Evolutionary conservation across 2,329 filamentous ascomycete genomes (phyloP), one percentile per base, ranked within the genome.

Genomic region (Chalara sp.): DNA sequence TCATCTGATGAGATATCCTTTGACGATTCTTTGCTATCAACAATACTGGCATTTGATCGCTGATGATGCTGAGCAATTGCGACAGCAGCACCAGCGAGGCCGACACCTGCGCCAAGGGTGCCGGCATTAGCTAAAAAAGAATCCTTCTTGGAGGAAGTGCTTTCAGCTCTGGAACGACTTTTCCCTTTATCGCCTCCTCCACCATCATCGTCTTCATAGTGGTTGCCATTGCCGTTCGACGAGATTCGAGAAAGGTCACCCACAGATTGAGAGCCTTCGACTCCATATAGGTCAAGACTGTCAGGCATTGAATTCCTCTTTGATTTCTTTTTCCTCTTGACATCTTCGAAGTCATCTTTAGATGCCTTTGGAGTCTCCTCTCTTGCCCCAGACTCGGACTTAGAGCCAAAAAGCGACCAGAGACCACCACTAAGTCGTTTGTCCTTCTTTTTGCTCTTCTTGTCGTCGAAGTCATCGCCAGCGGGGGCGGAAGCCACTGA

Each of bases 81-180:
- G 56, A 57, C 56, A 56, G 68, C 73, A 65, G 70, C 73, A 68
- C 74, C 73, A 71, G 72, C 74, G 68, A 78, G 65, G 77, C 81
- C 81, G 80, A 72, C 81, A 84, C 80, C 80, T 74, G 76, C 78
- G 80, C 80, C 80, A 80, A 78, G 73, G 76, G 76, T 84, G 76
- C 72, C 80, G 80, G 81, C 78, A 75, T 78, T 80, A 84, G 70
- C 81, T 84, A 84, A 83, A 83, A 84, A 84, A 84, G 80, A 80
- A 70, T 76, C 68, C 67, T 71, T 70, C 48, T 63, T 62, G 13
- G 58, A 58, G 52, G 60, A 58, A 39, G 53, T 49, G 50, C 56
- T 61, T 47, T 50, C 57, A 46, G 55, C 60, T 52, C 55, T 58
- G n/a, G 58, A 60, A 45, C 56, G 53, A 41, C 55, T 58, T 47